Evolutionary conservation across 208 protist species (phyloP), one percentile per base, ranked within the genome.

Genomic region (Acanthamoeba sp.): DNA sequence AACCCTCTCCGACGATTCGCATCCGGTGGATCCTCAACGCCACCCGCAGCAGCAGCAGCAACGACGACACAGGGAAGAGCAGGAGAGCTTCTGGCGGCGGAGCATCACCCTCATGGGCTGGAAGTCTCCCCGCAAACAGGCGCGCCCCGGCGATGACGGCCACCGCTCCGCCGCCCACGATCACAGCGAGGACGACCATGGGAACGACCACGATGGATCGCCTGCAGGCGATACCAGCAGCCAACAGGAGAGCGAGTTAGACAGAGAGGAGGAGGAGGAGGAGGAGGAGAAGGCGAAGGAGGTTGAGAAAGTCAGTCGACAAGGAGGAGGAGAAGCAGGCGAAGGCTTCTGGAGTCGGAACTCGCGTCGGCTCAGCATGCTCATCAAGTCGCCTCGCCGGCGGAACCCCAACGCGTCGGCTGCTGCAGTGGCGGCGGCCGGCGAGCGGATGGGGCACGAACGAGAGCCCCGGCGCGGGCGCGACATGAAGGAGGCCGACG

Each of bases 281-380:
- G 18, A 1, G 12, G 55, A 59, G 55, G 18, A 27, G 12, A 18
- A 27, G 22, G 2, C 3, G 18, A 59, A 59, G 9, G 22, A 59
- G 10, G 42, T 14, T 20, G 55, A 20, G 10, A 20, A 59, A 1
- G 55, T n/a, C n/a, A 48, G 42, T 14, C 22, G 55, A 20, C 55
- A 20, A 59, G 9, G 55, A 59, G 18, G 55, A 4, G 18, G 16
- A 59, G 55, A 2, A 1, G 55, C 3, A 48, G 42, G 16, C 22
- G 36, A 78, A 32, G 73, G 73, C 24, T 82, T 82, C 73, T 82
- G 73, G 73, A 3, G 73, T 9, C 73, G 73, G 9, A 20, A 82
- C 27, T 82, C 73, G 38, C 73, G 40, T 10, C 10, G 73, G 40
- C 42, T 82, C 2, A 82, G 42, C 40, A 1, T 24, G 12, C 73